Percentiles rank a stretch among this genome's conserved stretches.
Conservation (phyloP, 2,329 filamentous ascomycete genomes). For the Nemania bipapillata region DNA sequence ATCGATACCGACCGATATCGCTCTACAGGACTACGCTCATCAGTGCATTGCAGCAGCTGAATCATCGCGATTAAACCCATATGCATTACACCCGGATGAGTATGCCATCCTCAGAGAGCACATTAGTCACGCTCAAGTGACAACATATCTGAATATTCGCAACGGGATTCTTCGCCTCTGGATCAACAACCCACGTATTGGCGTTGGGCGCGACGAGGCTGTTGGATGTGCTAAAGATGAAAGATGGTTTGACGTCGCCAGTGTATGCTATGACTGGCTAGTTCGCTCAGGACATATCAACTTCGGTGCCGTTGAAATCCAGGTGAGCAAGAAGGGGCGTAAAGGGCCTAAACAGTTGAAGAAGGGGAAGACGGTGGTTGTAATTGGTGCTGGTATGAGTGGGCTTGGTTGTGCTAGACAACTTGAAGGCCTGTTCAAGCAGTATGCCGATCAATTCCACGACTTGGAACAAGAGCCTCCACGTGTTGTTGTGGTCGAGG, state of each 20-base stretch:
- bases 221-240: slow-evolving; percentile 88
- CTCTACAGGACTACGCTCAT: slow-evolving; percentile 81
- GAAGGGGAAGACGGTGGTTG: slow-evolving; percentile 77
- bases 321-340: slow-evolving; percentile 57
- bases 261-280: slow-evolving; percentile 91
- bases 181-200: slow-evolving; percentile 84
- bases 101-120: slow-evolving; percentile 82
- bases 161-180: slow-evolving; percentile 93
- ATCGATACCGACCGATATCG: slow-evolving; percentile 81
- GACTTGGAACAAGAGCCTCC: slow-evolving; percentile 75
- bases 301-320: slow-evolving; percentile 87
- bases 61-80: slow-evolving; percentile 88
- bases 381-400: slow-evolving; percentile 94
- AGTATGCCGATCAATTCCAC: slow-evolving; percentile 76
- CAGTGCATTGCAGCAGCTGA: slow-evolving; percentile 92
- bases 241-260: slow-evolving; percentile 89
- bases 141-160: slow-evolving; percentile 93
- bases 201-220: slow-evolving; percentile 84
- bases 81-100: slow-evolving; percentile 85
- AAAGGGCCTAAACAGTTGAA: slow-evolving; percentile 57
- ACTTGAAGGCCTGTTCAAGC: slow-evolving; percentile 83
- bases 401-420: slow-evolving; percentile 93
- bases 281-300: slow-evolving; percentile 94
- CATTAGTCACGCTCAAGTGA: slow-evolving; percentile 88
- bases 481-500: slow-evolving; percentile 84